A percentile compares a stretch with the other conserved stretches of the same genome.
These are phyloP conservation scores for Hygrophila difformis DNA, from an alignment of 257 asterid species.

Conservation along the genomic window DNA sequence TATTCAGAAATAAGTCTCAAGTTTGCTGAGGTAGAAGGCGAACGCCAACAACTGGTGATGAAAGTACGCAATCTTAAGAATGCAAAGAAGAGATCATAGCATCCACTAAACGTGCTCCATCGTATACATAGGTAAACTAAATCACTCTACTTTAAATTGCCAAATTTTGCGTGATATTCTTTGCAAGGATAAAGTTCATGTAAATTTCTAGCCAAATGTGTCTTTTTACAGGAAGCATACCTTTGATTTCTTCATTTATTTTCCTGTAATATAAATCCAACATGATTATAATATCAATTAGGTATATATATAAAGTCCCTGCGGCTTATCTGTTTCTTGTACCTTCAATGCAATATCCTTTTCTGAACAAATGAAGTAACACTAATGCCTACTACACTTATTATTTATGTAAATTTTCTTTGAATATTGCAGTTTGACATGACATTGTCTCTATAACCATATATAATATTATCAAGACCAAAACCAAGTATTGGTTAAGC, in stretches of 20 bases:
- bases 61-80: constrained; percentile 70
- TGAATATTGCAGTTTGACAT: too few species aligned
- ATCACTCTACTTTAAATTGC: constrained; percentile 16
- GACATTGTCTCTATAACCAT: too few species aligned
- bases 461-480: too few species aligned
- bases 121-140: constrained; percentile 20
- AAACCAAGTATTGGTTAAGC: background rate
- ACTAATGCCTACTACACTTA: too few species aligned
- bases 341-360: constrained; percentile 22
- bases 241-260: constrained; percentile 22
- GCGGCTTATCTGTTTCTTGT: too few species aligned
- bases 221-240: constrained; percentile 19
- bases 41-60: constrained; percentile 93
- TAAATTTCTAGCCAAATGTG: constrained; percentile 26
- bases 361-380: too few species aligned
- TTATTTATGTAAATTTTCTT: too few species aligned
- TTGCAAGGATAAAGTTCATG: constrained; percentile 25
- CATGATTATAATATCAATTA: constrained; percentile 7
- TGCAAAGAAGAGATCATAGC: constrained; percentile 39
- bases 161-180: constrained; percentile 18
- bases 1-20: constrained; percentile 94
- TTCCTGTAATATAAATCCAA: constrained; percentile 21
- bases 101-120: constrained; percentile 4
- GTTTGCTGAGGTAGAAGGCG: constrained; percentile 99
- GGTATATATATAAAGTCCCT: too few species aligned